These are phyloP conservation scores for Daphne laureola DNA, from an alignment of 441 rosid genomes.

Conservation along the genomic window DNA sequence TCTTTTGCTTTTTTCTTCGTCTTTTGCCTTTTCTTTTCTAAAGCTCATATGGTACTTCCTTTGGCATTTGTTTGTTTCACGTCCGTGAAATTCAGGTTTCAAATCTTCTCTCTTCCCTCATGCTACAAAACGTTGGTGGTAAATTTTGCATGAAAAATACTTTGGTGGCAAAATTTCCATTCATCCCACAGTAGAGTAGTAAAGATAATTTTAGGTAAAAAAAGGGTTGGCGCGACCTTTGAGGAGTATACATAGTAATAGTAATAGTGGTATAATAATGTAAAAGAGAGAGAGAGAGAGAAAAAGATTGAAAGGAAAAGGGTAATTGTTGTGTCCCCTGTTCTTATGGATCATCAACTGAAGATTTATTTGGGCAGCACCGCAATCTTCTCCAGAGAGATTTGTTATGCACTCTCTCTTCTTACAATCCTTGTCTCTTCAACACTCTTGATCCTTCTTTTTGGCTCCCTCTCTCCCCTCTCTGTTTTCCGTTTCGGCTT, in stretches of 20 bases:
- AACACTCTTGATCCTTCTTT: slow-evolving; percentile 23
- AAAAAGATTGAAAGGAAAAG: too few relatives aligned
- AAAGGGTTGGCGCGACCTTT: not conserved
- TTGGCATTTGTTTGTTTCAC: too few relatives aligned
- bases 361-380: slow-evolving; percentile 7
- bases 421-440: slow-evolving; percentile 33
- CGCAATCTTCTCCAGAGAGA: slow-evolving; percentile 26
- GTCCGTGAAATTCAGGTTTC: too few relatives aligned
- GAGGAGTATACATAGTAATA: not conserved
- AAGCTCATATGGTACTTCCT: too few relatives aligned
- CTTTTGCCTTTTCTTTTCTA: too few relatives aligned
- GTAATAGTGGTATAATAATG: not conserved
- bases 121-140: too few relatives aligned
- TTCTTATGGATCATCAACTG: slow-evolving; percentile 29
- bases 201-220: not conserved
- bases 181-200: not conserved
- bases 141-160: too few relatives aligned
- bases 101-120: too few relatives aligned
- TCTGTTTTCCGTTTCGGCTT: slow-evolving; percentile 26
- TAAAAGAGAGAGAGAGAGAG: not conserved
- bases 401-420: slow-evolving; percentile 22
- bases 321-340: slow-evolving; percentile 12
- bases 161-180: not conserved
- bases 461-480: slow-evolving; percentile 16
- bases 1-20: too few relatives aligned